Evolutionary conservation across 1,284 basidiomycete species (phyloP), one percentile per base, ranked within the genome.

Genomic region (Trichosporon coremiiforme): DNA sequence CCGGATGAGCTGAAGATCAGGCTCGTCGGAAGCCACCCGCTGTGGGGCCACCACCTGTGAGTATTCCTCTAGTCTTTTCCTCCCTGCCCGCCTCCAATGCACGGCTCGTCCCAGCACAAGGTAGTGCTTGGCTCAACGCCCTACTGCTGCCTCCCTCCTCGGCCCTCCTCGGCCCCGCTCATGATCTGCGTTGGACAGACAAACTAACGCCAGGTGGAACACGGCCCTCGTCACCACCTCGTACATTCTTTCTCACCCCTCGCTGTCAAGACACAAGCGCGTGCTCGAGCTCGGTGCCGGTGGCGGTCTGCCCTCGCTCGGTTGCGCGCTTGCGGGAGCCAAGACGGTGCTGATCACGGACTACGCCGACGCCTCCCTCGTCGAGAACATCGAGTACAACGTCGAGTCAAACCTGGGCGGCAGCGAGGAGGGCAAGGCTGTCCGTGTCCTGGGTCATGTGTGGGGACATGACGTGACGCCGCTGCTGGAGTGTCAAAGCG

Each of bases 251-350:
- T 63, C 68, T 4, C 76, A 79, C 67, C 73, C 75, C 0, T 36
- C n/a, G 1, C 68, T 85, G 2, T 79, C 84, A 7, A 67, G 74
- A 8, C 83, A 78, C 15, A 85, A 84, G 68, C 84, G 80, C 33
- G 89, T 98, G 0, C 85, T 98, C 1, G 96, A 99, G 81, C 88
- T 98, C 0, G 96, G 96, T 0, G 96, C 96, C 0, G 96, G 94
- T 0, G 94, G 93, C 1, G 95, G 90, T 0, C 84, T 98, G 17
- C 96, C 96, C 0, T 89, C 91, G 2, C 85, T 98, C 13, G 88
- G 94, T 0, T 85, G 89, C 0, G 88, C 87, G 0, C 86, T 90
- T 47, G 90, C 90, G 67, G 91, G 90, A 0, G 92, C 92, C 0
- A 77, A 80, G 41, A 74, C 77, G 50, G 76, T 85, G 3, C 87